A percentile compares a stretch with the other conserved stretches of the same genome.
Evolutionary conservation across 2,329 filamentous ascomycete genomes (phyloP).

Genomic region (Neocatenulostroma microsporum): DNA sequence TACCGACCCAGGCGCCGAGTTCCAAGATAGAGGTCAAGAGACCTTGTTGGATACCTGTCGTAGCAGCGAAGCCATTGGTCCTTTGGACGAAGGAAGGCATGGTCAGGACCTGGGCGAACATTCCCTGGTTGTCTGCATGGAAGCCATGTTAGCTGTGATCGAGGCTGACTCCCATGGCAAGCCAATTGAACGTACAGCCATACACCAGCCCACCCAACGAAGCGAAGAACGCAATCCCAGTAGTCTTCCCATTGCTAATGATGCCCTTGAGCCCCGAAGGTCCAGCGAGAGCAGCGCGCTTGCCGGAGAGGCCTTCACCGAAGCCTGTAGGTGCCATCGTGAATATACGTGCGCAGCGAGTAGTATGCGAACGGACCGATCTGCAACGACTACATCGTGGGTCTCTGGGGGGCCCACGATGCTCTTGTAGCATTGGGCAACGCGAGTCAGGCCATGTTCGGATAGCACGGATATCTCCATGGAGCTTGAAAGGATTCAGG

Average conservation of each 20-base stretch:
- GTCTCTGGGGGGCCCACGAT: no score
- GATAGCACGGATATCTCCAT: no score
- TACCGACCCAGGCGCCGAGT: slow-evolving; percentile 69
- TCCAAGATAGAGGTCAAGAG: slow-evolving; percentile 17
- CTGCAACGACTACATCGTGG: no score
- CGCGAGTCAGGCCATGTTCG: no score
- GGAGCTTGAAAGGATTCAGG: no score
- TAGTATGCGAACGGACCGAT: no score
- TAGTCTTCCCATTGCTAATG: slow-evolving; percentile 45
- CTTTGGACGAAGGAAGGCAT: slow-evolving; percentile 17
- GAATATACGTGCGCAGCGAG: no score
- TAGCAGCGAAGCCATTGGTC: slow-evolving; percentile 14
- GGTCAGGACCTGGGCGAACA: slow-evolving; percentile 20
- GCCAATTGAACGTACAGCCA: background rate
- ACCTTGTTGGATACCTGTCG: slow-evolving; percentile 14
- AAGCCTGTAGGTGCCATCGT: no score
- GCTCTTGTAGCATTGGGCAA: no score
- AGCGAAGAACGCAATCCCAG: slow-evolving; percentile 48
- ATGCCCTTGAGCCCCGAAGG: slow-evolving; percentile 18
- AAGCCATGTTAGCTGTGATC: background rate
- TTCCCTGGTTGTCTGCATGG: slow-evolving; percentile 20
- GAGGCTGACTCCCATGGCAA: no score
- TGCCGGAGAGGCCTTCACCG: background rate
- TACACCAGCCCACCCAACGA: slow-evolving; percentile 20
- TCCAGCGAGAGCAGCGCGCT: background rate